Conservation (phyloP, 371 early-diverging fungal genomes). For the Quaeritorhiza haematococci region DNA sequence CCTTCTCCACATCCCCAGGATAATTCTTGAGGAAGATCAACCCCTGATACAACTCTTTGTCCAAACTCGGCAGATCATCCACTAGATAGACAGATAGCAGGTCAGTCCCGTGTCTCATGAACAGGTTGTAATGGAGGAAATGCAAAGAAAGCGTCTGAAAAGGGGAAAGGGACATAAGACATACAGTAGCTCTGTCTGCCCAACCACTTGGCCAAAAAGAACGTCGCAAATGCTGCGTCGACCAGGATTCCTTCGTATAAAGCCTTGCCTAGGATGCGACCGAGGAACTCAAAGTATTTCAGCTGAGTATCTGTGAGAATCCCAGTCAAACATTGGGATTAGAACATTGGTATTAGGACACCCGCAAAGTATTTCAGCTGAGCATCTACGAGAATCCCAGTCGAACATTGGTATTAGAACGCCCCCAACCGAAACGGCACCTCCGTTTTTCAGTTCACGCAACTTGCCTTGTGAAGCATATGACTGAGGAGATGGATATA, state of each 20-base stretch:
- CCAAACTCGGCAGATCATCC: constrained; percentile 86
- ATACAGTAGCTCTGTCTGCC: constrained; percentile 65
- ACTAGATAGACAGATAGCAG: constrained; percentile 30
- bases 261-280: constrained; percentile 90
- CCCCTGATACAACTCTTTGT: constrained; percentile 79
- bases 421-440: too few relatives aligned
- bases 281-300: constrained; percentile 76
- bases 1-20: constrained; percentile 60
- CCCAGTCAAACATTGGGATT: not conserved
- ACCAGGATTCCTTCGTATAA: constrained; percentile 88
- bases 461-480: constrained; percentile 49
- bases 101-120: not conserved
- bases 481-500: constrained; percentile 74
- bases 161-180: constrained; percentile 13
- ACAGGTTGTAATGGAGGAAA: too few relatives aligned
- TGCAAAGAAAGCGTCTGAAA: too few relatives aligned
- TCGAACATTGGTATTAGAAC: not conserved
- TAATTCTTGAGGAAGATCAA: constrained; percentile 78
- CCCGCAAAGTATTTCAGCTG: constrained; percentile 14
- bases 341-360: constrained; percentile 2
- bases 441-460: not conserved
- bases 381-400: constrained; percentile 20
- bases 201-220: constrained; percentile 86
- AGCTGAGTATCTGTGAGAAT: constrained; percentile 48
- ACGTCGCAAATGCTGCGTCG: constrained; percentile 87